Base-by-base conservation (phyloP, 148 eudicot species). In the Salicornia ramosissima region DNA sequence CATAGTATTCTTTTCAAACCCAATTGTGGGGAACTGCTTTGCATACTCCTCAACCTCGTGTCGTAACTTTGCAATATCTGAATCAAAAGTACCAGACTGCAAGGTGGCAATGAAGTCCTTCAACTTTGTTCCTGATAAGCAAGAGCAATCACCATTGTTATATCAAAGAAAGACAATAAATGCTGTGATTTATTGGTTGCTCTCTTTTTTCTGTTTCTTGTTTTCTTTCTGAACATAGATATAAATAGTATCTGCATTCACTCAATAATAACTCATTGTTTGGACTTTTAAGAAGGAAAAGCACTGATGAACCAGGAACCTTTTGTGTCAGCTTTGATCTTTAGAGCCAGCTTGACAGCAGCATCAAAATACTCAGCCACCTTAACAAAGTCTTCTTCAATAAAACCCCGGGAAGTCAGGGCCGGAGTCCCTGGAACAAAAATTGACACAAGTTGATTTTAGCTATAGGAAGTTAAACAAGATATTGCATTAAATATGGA, bases 11-110 rank as follows among this genome's bases (percentile, higher is more conserved):
- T 94, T 91, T 72, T 94, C 96, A 65, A 94, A 94, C 56, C 99
- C 99, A 75, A 94, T 83, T 29, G 99, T 94, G 1, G 99, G 99
- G 76, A 94, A 94, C 67, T 94, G 97, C 80, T 94, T 94, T 18
- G 99, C 99, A 71, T 86, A 94, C 75, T 94, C 96, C 80, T 94
- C 96, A 54, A 94, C 99, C 9, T 84, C 91, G 42, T 75, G 79
- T 67, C 87, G 81, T 65, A 94, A 89, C 87, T 94, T 94, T 52
- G 78, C 61, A 59, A 91, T 82, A 84, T 91, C 99, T 19, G 97
- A 82, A 70, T 94, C 82, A 78, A 86, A 68, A 21, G 79, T 79
- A 71, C 75, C 82, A 42, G 99, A 86, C 65, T 84, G 83, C 86
- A 94, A 65, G 76, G 97, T 64, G 19, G 84, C 81, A 65, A 88